A percentile compares a stretch with the other conserved stretches of the same genome.
Conservation (phyloP, 768 basidiomycete genomes). For the Chlorophyllum brunneum region DNA sequence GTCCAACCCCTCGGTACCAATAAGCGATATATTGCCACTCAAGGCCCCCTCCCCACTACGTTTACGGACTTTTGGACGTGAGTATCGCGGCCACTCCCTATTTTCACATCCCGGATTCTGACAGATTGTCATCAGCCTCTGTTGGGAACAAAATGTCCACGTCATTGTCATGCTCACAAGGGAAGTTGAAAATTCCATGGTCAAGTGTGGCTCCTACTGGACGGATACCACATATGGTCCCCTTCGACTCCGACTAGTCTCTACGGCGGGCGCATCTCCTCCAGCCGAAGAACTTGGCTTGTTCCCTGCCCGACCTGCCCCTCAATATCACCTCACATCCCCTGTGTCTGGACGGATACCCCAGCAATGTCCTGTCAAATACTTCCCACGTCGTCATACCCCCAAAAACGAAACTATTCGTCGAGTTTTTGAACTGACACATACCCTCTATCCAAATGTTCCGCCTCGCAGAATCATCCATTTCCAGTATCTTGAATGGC, state of each 20-base stretch:
- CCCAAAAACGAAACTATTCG: constrained; percentile 36
- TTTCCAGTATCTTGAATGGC: constrained; percentile 93
- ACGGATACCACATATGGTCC: constrained; percentile 64
- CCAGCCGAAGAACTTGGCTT: constrained; percentile 21
- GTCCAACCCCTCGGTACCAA: constrained; percentile 83
- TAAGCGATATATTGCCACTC: constrained; percentile 90
- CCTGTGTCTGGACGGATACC: constrained; percentile 11
- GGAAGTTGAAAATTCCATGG: constrained; percentile 80
- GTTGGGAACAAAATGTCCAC: constrained; percentile 92
- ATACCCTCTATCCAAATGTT: constrained; percentile 54
- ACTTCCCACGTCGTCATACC: not conserved
- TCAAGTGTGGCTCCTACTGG: constrained; percentile 96
- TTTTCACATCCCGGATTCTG: not conserved
- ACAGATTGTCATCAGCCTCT: constrained; percentile 46
- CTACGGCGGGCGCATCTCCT: constrained; percentile 29
- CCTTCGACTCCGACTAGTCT: constrained; percentile 51
- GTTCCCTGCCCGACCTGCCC: constrained; percentile 25
- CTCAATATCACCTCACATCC: constrained; percentile 11
- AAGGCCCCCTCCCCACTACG: constrained; percentile 88
- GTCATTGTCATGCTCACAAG: constrained; percentile 97
- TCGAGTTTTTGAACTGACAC: constrained; percentile 65
- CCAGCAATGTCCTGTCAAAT: constrained; percentile 22
- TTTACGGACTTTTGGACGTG: constrained; percentile 94
- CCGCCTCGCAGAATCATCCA: constrained; percentile 73
- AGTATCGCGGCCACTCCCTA: constrained; percentile 25